phyloP scores from a whole-genome alignment of 139 green algal species.

The Chlorella sp. region DNA sequence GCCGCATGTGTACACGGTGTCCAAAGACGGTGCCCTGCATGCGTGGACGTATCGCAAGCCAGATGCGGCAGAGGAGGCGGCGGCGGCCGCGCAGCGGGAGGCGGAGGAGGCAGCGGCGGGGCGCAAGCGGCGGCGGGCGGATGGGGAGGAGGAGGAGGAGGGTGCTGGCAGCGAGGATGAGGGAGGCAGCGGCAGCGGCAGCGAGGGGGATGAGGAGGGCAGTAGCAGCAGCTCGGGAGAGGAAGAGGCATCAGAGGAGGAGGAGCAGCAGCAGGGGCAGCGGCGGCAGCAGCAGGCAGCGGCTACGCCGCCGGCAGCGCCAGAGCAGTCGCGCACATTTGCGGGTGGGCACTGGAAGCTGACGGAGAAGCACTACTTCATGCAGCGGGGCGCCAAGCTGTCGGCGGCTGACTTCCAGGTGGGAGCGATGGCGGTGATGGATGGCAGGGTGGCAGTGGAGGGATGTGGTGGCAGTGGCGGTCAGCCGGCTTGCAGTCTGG shows the following conservation, averaged over 20 bases:
- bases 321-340: conserved; percentile 22
- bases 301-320: no score
- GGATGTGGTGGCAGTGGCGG: no score
- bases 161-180: background rate
- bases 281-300: background rate
- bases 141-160: background rate
- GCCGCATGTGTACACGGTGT: conserved; percentile 80
- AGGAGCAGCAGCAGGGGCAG: background rate
- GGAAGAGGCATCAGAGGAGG: background rate
- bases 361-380: conserved; percentile 85
- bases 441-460: no score
- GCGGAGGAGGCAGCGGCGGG: background rate
- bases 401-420: conserved; percentile 68
- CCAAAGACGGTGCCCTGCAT: conserved; percentile 89
- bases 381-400: conserved; percentile 66
- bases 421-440: no score
- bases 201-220: background rate
- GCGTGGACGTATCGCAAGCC: conserved; percentile 74
- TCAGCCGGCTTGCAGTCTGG: no score
- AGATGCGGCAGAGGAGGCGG: conserved; percentile 19
- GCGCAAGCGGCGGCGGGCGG: conserved; percentile 6
- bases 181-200: background rate
- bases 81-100: background rate
- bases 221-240: background rate
- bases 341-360: conserved; percentile 81